A percentile compares a stretch with the other conserved stretches of the same genome.
Evolutionary conservation across 306 rosid genomes (phyloP).

Genomic region (Acmispon strigosus): DNA sequence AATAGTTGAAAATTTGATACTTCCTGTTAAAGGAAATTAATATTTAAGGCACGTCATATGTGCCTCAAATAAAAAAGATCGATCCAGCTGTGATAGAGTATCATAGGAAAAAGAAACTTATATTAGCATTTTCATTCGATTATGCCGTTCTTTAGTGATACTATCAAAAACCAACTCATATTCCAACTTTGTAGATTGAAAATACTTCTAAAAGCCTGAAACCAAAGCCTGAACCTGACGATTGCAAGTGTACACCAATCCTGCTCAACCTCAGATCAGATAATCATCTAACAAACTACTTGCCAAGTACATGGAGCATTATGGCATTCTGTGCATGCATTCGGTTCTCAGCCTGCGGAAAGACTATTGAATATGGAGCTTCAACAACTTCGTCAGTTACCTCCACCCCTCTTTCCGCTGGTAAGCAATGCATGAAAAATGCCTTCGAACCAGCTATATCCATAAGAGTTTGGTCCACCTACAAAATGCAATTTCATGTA

Average conservation of each 20-base stretch:
- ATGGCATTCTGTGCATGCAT: constrained; percentile 95
- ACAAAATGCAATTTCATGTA: constrained; percentile 1
- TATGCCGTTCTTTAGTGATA: not conserved
- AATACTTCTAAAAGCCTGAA: not conserved
- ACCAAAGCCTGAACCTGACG: not conserved
- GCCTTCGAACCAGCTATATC: constrained; percentile 79
- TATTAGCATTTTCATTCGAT: not conserved
- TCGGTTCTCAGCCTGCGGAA: constrained; percentile 95
- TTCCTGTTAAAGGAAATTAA: no score
- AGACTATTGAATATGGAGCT: constrained; percentile 87
- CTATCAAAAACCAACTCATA: not conserved
- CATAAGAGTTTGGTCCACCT: constrained; percentile 76
- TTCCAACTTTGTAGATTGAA: not conserved
- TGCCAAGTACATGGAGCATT: constrained; percentile 85
- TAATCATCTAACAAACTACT: constrained; percentile 17
- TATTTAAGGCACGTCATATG: not conserved
- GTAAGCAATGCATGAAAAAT: constrained; percentile 91
- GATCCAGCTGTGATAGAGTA: not conserved
- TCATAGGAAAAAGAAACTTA: no score
- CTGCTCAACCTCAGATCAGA: not conserved
- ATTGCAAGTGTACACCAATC: not conserved
- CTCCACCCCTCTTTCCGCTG: constrained; percentile 97
- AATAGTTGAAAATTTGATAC: no score
- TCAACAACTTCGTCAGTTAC: constrained; percentile 85
- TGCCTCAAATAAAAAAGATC: not conserved